Base-by-base conservation (phyloP, 306 rosid species). In the Ormosia semicastrata region DNA sequence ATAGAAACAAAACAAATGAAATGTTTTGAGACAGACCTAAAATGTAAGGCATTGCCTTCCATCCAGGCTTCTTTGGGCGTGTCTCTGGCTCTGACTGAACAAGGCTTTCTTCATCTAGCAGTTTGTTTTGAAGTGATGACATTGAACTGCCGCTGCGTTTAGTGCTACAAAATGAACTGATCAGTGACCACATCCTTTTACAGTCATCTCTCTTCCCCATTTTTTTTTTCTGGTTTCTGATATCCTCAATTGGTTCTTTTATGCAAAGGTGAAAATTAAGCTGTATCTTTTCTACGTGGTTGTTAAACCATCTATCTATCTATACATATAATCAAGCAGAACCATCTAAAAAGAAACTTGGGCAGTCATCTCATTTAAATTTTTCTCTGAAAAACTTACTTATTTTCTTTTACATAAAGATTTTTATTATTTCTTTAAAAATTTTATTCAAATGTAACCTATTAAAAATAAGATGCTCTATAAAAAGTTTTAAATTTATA, bases 11-110 rank as follows among this genome's bases (percentile, higher is more conserved):
- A 59, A 29, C 7, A 30, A 10, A 3, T 24, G 66, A 11, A 69
- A 44, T 29, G 10, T 30, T 56, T 2, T 18, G 33, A 53, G 14
- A 36, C 10, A 10, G 2, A 80, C 88, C 83, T 81, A 76, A 37
- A 58, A 81, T 71, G 69, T 77, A 57, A 46, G 83, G 80, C 88
- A 81, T 71, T 39, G 86, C 76, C 80, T 81, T 85, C 88, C 88
- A 77, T 56, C 83, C 75, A 50, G 84, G 84, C 80, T 81, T 81
- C 6, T 15, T 53, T 14, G 53, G 68, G n/a, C 6, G 18, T 44
- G 56, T 68, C 49, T 67, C 47, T 6, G 11, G 2, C 67, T 73
- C 41, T 49, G 66, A 11, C 4, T 24, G 9, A 30, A 60, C 33
- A n/a, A 57, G 49, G 66, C 59, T 69, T 63, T 76, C 82, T 68